These are phyloP conservation scores for Thelonectria discophora DNA, from an alignment of 2,329 filamentous ascomycete species.

Conservation along the genomic window DNA sequence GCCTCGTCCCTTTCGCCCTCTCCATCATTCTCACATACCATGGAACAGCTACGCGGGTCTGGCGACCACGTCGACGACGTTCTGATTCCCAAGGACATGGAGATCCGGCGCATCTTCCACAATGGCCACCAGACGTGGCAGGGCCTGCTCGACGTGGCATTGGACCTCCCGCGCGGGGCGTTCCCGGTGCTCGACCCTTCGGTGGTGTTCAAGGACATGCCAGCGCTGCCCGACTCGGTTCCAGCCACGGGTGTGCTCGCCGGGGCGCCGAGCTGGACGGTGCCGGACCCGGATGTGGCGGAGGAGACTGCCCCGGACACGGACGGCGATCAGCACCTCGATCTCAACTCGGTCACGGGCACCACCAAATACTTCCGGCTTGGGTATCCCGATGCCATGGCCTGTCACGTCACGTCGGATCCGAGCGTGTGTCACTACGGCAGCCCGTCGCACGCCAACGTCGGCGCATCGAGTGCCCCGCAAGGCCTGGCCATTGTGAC, in stretches of 20 bases:
- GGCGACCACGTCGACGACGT: slow-evolving; percentile 34
- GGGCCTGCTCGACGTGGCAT: slow-evolving; percentile 30
- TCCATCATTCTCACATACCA: slow-evolving; percentile 13
- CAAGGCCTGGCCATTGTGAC: slow-evolving; percentile 40
- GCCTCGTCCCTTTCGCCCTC: slow-evolving; percentile 21
- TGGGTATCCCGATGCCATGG: slow-evolving; percentile 33
- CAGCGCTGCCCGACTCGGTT: slow-evolving; percentile 34
- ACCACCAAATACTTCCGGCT: slow-evolving; percentile 43
- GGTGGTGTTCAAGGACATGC: slow-evolving; percentile 41
- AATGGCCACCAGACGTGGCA: slow-evolving; percentile 37
- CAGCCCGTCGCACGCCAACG: slow-evolving; percentile 23
- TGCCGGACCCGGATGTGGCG: slow-evolving; percentile 36
- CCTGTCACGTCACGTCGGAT: slow-evolving; percentile 36
- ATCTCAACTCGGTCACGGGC: slow-evolving; percentile 37
- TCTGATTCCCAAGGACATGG: slow-evolving; percentile 33
- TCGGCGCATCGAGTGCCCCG: slow-evolving; percentile 33
- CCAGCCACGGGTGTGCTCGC: slow-evolving; percentile 37
- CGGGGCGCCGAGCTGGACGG: slow-evolving; percentile 38
- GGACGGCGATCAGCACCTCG: slow-evolving; percentile 21
- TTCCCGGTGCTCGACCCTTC: slow-evolving; percentile 38
- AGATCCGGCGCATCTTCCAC: slow-evolving; percentile 36
- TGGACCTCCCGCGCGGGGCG: slow-evolving; percentile 31
- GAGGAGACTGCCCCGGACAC: too few species aligned
- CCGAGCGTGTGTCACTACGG: slow-evolving; percentile 34
- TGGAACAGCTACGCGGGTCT: slow-evolving; percentile 27